Percentiles rank a stretch among this genome's conserved stretches.
These are phyloP conservation scores for Amanita fuliginea DNA, from an alignment of 768 basidiomycete species.

Conservation along the genomic window DNA sequence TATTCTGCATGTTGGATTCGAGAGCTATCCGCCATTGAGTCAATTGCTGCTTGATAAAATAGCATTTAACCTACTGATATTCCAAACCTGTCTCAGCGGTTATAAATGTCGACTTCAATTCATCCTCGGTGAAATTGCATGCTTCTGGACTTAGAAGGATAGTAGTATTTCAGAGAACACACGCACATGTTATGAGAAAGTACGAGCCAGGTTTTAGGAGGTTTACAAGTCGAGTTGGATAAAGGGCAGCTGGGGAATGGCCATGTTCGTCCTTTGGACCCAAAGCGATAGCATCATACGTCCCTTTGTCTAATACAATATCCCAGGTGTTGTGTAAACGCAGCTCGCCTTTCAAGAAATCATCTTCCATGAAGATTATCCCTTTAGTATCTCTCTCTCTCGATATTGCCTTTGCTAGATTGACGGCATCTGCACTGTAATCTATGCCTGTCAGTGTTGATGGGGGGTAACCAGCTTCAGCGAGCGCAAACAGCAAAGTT, in stretches of 20 bases:
- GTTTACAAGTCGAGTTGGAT: constrained; percentile 44
- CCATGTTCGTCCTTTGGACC: constrained; percentile 48
- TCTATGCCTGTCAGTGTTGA: constrained; percentile 54
- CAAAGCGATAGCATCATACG: constrained; percentile 76
- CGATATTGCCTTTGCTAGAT: constrained; percentile 50
- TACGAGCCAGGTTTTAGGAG: constrained; percentile 55
- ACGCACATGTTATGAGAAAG: constrained; percentile 75
- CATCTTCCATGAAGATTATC: constrained; percentile 48
- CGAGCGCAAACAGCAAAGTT: constrained; percentile 58
- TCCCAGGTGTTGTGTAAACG: constrained; percentile 43
- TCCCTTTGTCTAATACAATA: constrained; percentile 78
- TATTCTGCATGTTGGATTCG: constrained; percentile 62
- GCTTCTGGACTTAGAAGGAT: constrained; percentile 25
- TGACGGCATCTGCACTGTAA: constrained; percentile 65
- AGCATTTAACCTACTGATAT: constrained; percentile 46
- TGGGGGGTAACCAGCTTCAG: constrained; percentile 52
- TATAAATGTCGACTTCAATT: constrained; percentile 46
- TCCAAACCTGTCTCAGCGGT: constrained; percentile 34
- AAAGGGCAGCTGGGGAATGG: constrained; percentile 38
- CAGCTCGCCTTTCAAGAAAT: constrained; percentile 54
- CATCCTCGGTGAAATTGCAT: constrained; percentile 80
- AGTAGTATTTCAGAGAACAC: not conserved
- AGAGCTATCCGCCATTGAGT: constrained; percentile 33
- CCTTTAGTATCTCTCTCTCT: constrained; percentile 24
- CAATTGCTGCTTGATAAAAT: not conserved